phyloP scores from a whole-genome alignment of 345 rosid species.

The Syzygium aromaticum region DNA sequence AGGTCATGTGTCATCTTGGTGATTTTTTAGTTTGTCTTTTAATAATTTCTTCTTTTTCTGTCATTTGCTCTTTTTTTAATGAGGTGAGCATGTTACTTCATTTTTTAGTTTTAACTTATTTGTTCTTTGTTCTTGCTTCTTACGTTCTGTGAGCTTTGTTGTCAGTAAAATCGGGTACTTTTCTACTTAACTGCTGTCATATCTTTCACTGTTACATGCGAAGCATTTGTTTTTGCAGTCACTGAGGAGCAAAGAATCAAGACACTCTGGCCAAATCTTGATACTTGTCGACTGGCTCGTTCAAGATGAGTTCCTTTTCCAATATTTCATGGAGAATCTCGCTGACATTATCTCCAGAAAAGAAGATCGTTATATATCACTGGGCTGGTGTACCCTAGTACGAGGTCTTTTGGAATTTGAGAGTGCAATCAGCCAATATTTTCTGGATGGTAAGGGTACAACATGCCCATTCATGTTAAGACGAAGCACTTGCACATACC shows the following conservation, averaged over 20 bases:
- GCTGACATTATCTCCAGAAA: slow-evolving; percentile 36
- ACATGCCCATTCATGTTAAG: not conserved
- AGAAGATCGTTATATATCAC: slow-evolving; percentile 55
- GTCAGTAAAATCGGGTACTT: not conserved
- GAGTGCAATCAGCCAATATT: slow-evolving; percentile 25
- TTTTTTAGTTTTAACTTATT: not conserved
- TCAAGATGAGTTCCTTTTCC: slow-evolving; percentile 57
- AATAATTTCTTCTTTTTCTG: not conserved
- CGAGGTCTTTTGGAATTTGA: slow-evolving; percentile 54
- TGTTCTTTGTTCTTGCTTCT: not conserved
- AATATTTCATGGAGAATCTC: slow-evolving; percentile 35
- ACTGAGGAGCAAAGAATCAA: slow-evolving; percentile 42
- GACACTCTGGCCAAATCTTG: slow-evolving; percentile 41
- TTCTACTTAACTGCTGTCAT: not conserved
- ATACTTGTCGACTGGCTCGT: slow-evolving; percentile 60
- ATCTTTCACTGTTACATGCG: not conserved
- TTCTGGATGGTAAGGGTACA: slow-evolving; percentile 37
- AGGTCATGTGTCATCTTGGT: not conserved
- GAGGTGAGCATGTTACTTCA: not conserved
- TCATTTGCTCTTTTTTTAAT: not conserved
- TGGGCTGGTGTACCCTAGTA: slow-evolving; percentile 84
- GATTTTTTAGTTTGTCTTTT: not conserved
- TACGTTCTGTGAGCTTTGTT: not conserved
- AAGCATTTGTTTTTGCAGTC: slow-evolving; percentile 26
- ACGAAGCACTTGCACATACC: not conserved